Percentiles rank a stretch among this genome's conserved stretches.
Conservation (phyloP, 2,329 filamentous ascomycete species). For the Hawksworthiomyces lignivorus region DNA sequence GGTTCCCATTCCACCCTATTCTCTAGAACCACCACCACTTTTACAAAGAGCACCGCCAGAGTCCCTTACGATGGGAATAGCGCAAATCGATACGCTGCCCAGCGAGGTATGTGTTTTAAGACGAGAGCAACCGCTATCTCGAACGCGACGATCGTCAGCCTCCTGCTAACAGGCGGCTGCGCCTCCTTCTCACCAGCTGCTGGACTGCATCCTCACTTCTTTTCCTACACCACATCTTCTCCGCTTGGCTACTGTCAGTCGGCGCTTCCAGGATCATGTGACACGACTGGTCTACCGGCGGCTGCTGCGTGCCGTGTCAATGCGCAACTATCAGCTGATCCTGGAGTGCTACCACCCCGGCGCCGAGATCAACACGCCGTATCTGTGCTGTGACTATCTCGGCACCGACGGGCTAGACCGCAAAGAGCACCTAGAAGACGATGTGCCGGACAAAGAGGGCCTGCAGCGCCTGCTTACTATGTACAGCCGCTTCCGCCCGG, state of each 20-base stretch:
- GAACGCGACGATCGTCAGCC: no score
- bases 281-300: conserved; percentile 23
- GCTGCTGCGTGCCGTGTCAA: conserved; percentile 38
- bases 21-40: no score
- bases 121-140: no score
- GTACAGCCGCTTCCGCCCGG: conserved; percentile 65
- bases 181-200: conserved; percentile 23
- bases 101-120: no score
- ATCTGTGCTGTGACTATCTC: conserved; percentile 58
- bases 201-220: conserved; percentile 22
- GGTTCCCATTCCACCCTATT: background rate
- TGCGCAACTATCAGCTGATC: conserved; percentile 58
- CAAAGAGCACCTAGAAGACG: conserved; percentile 28
- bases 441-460: conserved; percentile 21
- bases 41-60: no score
- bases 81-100: conserved; percentile 1
- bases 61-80: no score
- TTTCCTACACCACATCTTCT: conserved; percentile 22
- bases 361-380: conserved; percentile 60
- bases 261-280: conserved; percentile 23
- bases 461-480: conserved; percentile 42
- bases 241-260: conserved; percentile 20
- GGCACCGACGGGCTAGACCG: conserved; percentile 53
- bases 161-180: no score
- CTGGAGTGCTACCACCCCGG: conserved; percentile 73